Percentiles rank a stretch among this genome's conserved stretches.
These are phyloP conservation scores for Fomitopsis schrenkii DNA, from an alignment of 1,284 basidiomycete genomes.

Conservation along the genomic window DNA sequence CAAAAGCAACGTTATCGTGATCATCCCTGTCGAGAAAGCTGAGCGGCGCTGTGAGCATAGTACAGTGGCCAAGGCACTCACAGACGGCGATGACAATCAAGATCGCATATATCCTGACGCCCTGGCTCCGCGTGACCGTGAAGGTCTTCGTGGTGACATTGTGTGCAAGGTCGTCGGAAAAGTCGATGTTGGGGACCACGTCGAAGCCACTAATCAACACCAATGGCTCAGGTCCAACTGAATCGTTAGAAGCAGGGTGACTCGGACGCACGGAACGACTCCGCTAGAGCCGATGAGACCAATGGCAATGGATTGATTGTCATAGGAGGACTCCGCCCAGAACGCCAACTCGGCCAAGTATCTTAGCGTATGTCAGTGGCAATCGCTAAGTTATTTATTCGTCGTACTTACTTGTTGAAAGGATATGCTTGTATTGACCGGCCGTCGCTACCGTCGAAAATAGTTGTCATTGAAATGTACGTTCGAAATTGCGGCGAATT, in stretches of 20 bases:
- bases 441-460: constrained; percentile 4
- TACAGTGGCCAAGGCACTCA: constrained; percentile 4
- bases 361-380: too few relatives aligned
- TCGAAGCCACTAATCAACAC: constrained; percentile 15
- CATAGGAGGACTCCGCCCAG: constrained; percentile 9
- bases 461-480: constrained; percentile 12
- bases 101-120: constrained; percentile 18
- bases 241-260: neutral
- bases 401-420: constrained; percentile 15
- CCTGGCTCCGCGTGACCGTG: constrained; percentile 16
- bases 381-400: too few relatives aligned
- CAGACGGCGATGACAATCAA: constrained; percentile 21
- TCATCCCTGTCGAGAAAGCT: constrained; percentile 10
- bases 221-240: neutral
- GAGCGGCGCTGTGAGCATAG: neutral
- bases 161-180: constrained; percentile 5
- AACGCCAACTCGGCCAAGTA: constrained; percentile 5
- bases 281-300: constrained; percentile 9
- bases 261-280: constrained; percentile 12
- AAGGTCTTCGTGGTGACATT: constrained; percentile 14
- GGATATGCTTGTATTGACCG: constrained; percentile 19
- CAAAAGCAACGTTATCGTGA: constrained; percentile 18
- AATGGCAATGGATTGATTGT: constrained; percentile 12
- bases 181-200: constrained; percentile 10
- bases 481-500: constrained; percentile 18